phyloP scores from a whole-genome alignment of 169 alveolate species.

The Eimeria brunetti region DNA sequence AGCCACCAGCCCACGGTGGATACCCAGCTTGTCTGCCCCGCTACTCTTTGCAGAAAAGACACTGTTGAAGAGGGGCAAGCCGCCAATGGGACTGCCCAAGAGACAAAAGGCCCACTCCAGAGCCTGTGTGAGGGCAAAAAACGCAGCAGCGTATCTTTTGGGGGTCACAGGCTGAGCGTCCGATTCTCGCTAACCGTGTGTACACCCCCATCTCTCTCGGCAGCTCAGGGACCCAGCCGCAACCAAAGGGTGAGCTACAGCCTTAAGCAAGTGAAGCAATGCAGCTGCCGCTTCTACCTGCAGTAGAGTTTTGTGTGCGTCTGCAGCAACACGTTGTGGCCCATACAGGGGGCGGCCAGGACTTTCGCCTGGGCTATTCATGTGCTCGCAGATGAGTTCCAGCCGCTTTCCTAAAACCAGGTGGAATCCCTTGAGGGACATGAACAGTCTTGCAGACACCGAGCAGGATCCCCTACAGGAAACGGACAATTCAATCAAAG shows the following conservation, averaged over 20 bases:
- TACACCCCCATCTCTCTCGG: not conserved
- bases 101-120: not conserved
- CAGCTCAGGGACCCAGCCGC: not conserved
- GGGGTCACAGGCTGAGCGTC: slow-evolving; percentile 10
- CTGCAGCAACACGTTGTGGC: not conserved
- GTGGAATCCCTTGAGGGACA: not conserved
- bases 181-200: slow-evolving; percentile 9
- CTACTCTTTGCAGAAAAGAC: not conserved
- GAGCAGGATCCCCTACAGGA: not conserved
- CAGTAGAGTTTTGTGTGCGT: not conserved
- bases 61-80: not conserved
- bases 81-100: slow-evolving; percentile 25
- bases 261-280: not conserved
- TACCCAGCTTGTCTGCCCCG: not conserved
- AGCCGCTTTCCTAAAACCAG: not conserved
- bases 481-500: not conserved
- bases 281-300: not conserved
- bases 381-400: not conserved
- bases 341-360: not conserved
- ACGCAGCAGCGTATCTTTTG: not conserved
- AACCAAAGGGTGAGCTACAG: not conserved
- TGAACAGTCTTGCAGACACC: not conserved
- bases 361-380: not conserved
- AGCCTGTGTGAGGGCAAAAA: not conserved
- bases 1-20: not conserved